Conservation (phyloP, 1,284 basidiomycete genomes). For the Microbotryomycetes sp. region DNA sequence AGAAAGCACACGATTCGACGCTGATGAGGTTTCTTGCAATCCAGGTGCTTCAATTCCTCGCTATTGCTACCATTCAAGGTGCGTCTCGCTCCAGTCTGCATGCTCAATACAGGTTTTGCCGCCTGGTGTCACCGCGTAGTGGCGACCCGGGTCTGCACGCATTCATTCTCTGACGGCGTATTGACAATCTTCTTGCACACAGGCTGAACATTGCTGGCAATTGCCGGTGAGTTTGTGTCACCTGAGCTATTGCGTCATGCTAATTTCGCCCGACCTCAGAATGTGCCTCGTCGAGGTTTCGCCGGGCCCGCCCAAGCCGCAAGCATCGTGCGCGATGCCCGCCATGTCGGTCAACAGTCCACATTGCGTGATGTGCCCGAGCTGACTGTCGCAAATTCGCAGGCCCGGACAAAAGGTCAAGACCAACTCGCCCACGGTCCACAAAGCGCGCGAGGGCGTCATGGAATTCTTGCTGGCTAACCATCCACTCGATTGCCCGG, state of each 20-base stretch:
- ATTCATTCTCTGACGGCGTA: too few relatives aligned
- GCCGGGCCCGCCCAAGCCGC: conserved; percentile 36
- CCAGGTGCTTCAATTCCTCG: conserved; percentile 43
- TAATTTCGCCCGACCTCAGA: conserved; percentile 42
- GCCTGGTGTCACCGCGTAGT: too few relatives aligned
- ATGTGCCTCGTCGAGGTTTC: conserved; percentile 95
- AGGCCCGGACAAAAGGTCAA: conserved; percentile 83
- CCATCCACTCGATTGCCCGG: conserved; percentile 96
- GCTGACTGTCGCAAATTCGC: not conserved
- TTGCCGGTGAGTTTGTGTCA: conserved; percentile 73
- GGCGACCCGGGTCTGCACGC: not conserved
- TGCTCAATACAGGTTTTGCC: too few relatives aligned
- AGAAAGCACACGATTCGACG: too few relatives aligned
- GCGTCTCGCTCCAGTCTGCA: too few relatives aligned
- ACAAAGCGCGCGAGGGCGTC: conserved; percentile 93
- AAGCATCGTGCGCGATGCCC: conserved; percentile 73
- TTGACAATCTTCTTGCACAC: too few relatives aligned
- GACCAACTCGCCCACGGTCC: conserved; percentile 89
- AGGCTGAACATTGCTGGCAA: conserved; percentile 89
- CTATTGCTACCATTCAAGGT: conserved; percentile 70
- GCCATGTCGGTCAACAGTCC: conserved; percentile 55
- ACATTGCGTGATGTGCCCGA: not conserved
- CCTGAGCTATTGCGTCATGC: too few relatives aligned
- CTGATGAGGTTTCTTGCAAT: too few relatives aligned
- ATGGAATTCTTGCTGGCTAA: conserved; percentile 98